Evolutionary conservation across 140 eudicot species (phyloP), one percentile per base, ranked within the genome.

Genomic region (Cichorium intybus): DNA sequence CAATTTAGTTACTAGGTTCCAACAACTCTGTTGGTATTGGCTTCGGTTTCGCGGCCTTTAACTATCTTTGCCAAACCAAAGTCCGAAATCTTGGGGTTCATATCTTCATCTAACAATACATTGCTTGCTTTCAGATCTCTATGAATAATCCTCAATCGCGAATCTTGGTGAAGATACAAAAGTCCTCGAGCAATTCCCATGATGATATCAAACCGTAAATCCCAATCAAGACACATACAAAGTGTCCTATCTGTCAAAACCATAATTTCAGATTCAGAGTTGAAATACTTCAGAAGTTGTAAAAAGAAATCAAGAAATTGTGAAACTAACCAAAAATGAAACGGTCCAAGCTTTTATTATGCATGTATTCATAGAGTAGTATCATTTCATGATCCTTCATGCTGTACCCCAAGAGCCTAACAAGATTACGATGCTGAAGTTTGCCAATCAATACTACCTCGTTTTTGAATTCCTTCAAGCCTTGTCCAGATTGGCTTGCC

Each of bases 351-450:
- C 87, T 84, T 80, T 68, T 82, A 62, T 82, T 82, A 24, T 84
- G 77, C 80, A 79, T 78, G 67, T 77, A 84, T 39, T 80, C 86
- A 28, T 84, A 84, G 6, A 84, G 37, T 70, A 84, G 58, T 24
- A 84, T 84, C 70, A 70, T 80, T 69, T 84, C 90, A 52, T 71
- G 74, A 35, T 77, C 79, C 69, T 71, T 64, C 55, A 75, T 75
- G 64, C 90, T 71, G 55, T 77, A 84, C 41, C 91, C 87, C 70
- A 80, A 29, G 9, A 80, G 62, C 62, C 76, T 77, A 16, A 84
- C 81, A 62, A 84, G 90, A 68, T 81, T 84, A 7, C 87, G 82
- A 69, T 84, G 82, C 50, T 84, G 87, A 61, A 81, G 91, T 70
- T 81, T 84, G 18, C 85, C 87, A 12, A 81, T 84, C 35, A 83